These are phyloP conservation scores for Nyssa sinensis DNA, from an alignment of 148 eudicot genomes.

Conservation along the genomic window DNA sequence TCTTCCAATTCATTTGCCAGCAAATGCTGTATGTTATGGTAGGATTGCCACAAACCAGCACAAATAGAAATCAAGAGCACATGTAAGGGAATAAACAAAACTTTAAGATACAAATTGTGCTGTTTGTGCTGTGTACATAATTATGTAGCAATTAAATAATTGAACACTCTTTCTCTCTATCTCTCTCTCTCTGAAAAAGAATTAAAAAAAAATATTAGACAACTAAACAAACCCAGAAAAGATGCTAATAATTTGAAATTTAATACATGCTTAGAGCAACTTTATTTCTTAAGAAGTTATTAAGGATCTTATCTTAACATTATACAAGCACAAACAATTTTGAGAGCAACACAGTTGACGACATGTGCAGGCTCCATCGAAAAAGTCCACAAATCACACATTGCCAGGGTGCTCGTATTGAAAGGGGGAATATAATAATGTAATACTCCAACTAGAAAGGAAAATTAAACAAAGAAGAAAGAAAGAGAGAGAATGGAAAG, in stretches of 20 bases:
- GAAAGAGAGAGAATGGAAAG: neutral
- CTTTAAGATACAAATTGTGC: neutral
- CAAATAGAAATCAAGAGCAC: neutral
- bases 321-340: conserved; percentile 2
- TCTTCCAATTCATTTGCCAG: too few relatives aligned
- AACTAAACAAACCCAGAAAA: too few relatives aligned
- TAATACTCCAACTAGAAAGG: neutral
- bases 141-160: too few relatives aligned
- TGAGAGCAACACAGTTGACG: too few relatives aligned
- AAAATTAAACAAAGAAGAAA: neutral
- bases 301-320: neutral
- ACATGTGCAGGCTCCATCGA: too few relatives aligned
- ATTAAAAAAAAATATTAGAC: neutral
- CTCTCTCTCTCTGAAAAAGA: too few relatives aligned
- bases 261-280: neutral
- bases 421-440: neutral
- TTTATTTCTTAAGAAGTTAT: neutral
- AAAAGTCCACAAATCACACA: conserved; percentile 12
- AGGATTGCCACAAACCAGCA: too few relatives aligned
- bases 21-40: too few relatives aligned
- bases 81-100: conserved; percentile 8
- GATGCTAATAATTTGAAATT: too few relatives aligned
- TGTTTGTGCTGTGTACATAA: neutral
- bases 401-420: neutral
- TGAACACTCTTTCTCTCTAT: too few relatives aligned